Percentiles rank a stretch among this genome's conserved stretches.
Evolutionary conservation across 225 moss, liverwort and hornwort genomes (phyloP).

Genomic region (Pseudoscleropodium purum): DNA sequence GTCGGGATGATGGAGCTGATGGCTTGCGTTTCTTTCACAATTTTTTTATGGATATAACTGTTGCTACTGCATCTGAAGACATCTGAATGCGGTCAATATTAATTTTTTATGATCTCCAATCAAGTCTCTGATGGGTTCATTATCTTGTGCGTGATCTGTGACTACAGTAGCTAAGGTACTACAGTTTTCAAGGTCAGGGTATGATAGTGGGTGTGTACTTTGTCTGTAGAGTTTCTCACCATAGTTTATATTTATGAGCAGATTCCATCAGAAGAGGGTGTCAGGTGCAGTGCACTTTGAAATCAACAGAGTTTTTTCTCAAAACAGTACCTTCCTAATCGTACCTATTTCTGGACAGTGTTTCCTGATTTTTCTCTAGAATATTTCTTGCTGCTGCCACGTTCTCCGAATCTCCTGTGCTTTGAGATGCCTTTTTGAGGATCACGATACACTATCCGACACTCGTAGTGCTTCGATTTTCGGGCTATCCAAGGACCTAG

Average conservation of each 20-base stretch:
- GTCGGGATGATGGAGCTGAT: conserved; percentile 93
- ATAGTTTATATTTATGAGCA: not conserved
- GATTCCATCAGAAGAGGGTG: not conserved
- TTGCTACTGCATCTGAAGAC: conserved; percentile 4
- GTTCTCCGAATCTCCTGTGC: not conserved
- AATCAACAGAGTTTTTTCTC: not conserved
- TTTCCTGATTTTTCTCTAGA: not conserved
- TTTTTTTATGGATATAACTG: conserved; percentile 43
- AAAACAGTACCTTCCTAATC: not conserved
- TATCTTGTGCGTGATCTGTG: not conserved
- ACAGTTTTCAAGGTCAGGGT: not conserved
- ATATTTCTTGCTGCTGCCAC: not conserved
- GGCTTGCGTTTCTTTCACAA: conserved; percentile 89
- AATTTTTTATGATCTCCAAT: not conserved
- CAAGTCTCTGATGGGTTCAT: not conserved
- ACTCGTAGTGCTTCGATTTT: not conserved
- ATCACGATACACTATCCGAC: conserved; percentile 1
- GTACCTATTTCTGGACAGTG: not conserved
- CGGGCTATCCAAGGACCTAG: not conserved
- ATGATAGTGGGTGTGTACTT: not conserved
- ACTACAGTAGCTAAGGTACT: not conserved
- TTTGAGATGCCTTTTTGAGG: not conserved
- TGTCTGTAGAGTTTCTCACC: not conserved
- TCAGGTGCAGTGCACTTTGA: not conserved
- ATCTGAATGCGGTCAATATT: not conserved